A percentile compares a stretch with the other conserved stretches of the same genome.
phyloP scores from a whole-genome alignment of 208 protist species.

The Jaenimonas drosophilae region DNA sequence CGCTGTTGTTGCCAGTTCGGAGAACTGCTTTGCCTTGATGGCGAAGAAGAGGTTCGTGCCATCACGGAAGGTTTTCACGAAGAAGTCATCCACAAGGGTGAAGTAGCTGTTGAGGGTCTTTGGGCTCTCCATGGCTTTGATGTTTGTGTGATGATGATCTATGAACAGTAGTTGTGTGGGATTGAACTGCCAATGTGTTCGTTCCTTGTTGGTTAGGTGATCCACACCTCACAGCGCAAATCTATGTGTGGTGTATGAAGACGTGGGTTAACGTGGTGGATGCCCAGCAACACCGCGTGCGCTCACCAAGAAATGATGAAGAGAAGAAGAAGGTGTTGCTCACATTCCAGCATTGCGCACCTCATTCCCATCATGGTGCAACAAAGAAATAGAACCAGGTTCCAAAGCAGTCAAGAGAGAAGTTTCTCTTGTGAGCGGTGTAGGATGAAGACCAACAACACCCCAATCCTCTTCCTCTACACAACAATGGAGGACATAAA shows the following conservation, averaged over 20 bases:
- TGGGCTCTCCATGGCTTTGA: slow-evolving; percentile 39
- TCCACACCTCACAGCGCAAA: too few species aligned
- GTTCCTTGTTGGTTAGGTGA: too few species aligned
- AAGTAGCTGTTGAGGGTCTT: slow-evolving; percentile 69
- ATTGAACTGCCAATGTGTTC: not conserved
- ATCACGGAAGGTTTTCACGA: slow-evolving; percentile 81
- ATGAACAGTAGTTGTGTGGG: not conserved
- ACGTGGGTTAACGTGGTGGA: not conserved
- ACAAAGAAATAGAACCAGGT: too few species aligned
- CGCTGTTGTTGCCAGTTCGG: slow-evolving; percentile 9
- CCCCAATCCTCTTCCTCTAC: slow-evolving; percentile 8
- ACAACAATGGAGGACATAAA: slow-evolving; percentile 89
- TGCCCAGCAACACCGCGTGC: not conserved
- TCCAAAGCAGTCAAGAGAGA: not conserved
- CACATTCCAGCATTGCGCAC: too few species aligned
- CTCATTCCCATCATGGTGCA: too few species aligned
- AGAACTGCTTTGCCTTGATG: slow-evolving; percentile 67
- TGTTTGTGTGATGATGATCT: not conserved
- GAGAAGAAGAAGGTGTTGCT: slow-evolving; percentile 6
- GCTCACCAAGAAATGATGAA: slow-evolving; percentile 2
- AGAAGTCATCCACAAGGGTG: slow-evolving; percentile 75
- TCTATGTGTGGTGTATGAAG: too few species aligned
- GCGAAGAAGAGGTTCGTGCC: slow-evolving; percentile 56
- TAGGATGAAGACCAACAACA: not conserved
- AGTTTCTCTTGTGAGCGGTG: not conserved